These are phyloP conservation scores for Raphanus sativus DNA, from an alignment of 345 rosid species.

Conservation along the genomic window DNA sequence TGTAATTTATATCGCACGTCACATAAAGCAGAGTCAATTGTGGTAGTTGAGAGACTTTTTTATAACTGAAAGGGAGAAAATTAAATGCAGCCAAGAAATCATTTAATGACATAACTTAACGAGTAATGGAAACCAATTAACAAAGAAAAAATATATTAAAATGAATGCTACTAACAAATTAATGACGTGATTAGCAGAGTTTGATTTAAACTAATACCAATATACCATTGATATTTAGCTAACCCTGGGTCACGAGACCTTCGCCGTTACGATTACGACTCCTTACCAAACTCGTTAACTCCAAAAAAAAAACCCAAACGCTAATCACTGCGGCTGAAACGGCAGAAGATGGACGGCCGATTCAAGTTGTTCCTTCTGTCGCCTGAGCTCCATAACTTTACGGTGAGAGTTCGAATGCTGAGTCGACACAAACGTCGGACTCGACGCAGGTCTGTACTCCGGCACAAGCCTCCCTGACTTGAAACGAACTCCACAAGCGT, in stretches of 20 bases:
- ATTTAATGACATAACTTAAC: conserved; percentile 29
- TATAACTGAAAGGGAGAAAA: conserved; percentile 24
- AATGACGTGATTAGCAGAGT: conserved; percentile 34
- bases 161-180: conserved; percentile 31
- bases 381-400: conserved; percentile 75
- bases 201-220: neutral
- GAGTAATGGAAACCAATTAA: neutral
- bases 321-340: conserved; percentile 24
- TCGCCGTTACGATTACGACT: conserved; percentile 29
- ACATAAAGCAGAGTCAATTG: conserved; percentile 1
- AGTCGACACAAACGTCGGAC: conserved; percentile 70
- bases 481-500: conserved; percentile 78
- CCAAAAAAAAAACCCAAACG: conserved; percentile 24
- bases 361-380: conserved; percentile 60
- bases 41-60: conserved; percentile 11
- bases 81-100: conserved; percentile 31
- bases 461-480: conserved; percentile 82
- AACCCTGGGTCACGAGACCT: conserved; percentile 32
- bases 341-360: neutral
- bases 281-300: conserved; percentile 23
- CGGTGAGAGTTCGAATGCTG: conserved; percentile 86
- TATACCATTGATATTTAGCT: conserved; percentile 7
- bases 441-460: conserved; percentile 79
- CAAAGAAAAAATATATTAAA: neutral
- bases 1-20: neutral